These are phyloP conservation scores for Solanum sitiens DNA, from an alignment of 257 asterid species.

Conservation along the genomic window DNA sequence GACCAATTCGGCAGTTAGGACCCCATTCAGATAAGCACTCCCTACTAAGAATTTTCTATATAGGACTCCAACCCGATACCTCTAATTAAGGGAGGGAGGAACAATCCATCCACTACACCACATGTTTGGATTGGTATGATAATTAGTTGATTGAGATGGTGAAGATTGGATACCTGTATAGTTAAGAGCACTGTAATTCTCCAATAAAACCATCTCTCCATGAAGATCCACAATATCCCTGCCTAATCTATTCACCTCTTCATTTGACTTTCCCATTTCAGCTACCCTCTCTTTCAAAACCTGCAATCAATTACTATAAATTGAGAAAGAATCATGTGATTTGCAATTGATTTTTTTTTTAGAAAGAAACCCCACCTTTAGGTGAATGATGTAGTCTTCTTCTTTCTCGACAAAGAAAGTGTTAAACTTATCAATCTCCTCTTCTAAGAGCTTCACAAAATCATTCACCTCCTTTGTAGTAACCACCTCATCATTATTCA, in stretches of 20 bases:
- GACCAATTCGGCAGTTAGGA: not conserved
- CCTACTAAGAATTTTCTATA: no score
- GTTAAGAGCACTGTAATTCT: slow-evolving; percentile 82
- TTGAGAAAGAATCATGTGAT: not conserved
- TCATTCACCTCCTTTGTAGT: slow-evolving; percentile 11
- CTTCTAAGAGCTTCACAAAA: slow-evolving; percentile 27
- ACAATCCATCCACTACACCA: not conserved
- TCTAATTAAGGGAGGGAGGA: no score
- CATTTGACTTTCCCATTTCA: slow-evolving; percentile 28
- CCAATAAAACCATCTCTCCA: slow-evolving; percentile 81
- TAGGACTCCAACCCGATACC: not conserved
- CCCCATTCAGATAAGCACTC: not conserved
- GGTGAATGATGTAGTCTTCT: slow-evolving; percentile 21
- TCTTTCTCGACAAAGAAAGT: slow-evolving; percentile 21
- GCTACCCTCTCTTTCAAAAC: slow-evolving; percentile 45
- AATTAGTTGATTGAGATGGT: not conserved
- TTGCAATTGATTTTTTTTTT: not conserved
- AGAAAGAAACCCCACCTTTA: not conserved
- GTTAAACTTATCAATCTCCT: slow-evolving; percentile 30
- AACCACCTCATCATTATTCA: not conserved
- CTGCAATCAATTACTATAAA: slow-evolving; percentile 8
- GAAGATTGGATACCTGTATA: slow-evolving; percentile 45
- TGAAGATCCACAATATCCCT: slow-evolving; percentile 66
- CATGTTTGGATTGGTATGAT: not conserved
- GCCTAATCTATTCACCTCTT: slow-evolving; percentile 48